Percentiles rank a stretch among this genome's conserved stretches.
phyloP scores from a whole-genome alignment of 441 rosid genomes.

The Arabidopsis lyrata region DNA sequence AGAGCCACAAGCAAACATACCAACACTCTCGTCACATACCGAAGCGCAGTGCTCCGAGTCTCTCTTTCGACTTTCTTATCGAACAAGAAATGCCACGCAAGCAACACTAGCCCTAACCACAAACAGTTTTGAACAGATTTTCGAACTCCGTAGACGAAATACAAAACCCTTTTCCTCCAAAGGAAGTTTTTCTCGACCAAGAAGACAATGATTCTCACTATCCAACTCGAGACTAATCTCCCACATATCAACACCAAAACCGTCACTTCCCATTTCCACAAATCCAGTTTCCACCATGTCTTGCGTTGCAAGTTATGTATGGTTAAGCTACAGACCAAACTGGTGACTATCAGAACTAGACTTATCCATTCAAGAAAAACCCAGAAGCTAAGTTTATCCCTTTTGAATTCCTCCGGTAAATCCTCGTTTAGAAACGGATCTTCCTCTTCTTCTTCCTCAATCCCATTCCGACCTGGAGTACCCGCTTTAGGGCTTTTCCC shows the following conservation, averaged over 20 bases:
- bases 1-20: constrained; percentile 63
- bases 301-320: constrained; percentile 43
- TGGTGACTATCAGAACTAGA: constrained; percentile 51
- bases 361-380: constrained; percentile 61
- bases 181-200: constrained; percentile 60
- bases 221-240: constrained; percentile 69
- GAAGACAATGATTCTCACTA: constrained; percentile 55
- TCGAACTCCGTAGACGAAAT: constrained; percentile 68
- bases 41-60: constrained; percentile 43
- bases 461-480: constrained; percentile 36
- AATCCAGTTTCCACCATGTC: constrained; percentile 53
- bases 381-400: constrained; percentile 53
- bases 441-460: constrained; percentile 63
- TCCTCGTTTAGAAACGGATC: constrained; percentile 60
- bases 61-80: constrained; percentile 60
- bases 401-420: constrained; percentile 58
- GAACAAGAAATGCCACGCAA: constrained; percentile 65
- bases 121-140: constrained; percentile 67
- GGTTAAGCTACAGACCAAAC: constrained; percentile 55
- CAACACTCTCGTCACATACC: constrained; percentile 54
- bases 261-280: constrained; percentile 71
- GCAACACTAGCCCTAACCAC: constrained; percentile 66
- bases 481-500: constrained; percentile 48
- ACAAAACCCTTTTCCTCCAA: constrained; percentile 63
- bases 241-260: constrained; percentile 69